Base-by-base conservation (phyloP, 176 grass and related monocot genomes). In the Oryza meyeriana region DNA sequence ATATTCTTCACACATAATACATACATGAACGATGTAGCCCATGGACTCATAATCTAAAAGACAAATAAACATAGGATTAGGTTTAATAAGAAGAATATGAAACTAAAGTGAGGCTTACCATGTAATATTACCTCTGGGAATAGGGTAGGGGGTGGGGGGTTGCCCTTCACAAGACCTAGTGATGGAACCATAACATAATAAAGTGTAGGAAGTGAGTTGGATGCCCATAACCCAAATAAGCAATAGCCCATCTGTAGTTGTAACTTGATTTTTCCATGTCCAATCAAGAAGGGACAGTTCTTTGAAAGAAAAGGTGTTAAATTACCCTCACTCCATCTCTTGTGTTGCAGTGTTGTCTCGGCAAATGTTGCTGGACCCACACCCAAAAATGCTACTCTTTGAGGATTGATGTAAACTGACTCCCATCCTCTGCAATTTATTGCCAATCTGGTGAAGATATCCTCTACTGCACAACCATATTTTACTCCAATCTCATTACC, bases 401-500 rank as follows among this genome's bases (percentile, higher is more conserved):
- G 44, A 48, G 88, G 95, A 55, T 85, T 83, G 12, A 70, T 78
- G 22, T 45, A 94, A 26, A 86, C 73, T 5, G 94, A 94, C 66
- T 79, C 18, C 94, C 94, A 97, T 57, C 94, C 94, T 81, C 94
- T 79, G 33, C 92, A 98, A 36, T 94, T 86, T 75, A 98, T 94
- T 50, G 48, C 45, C 33, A 98, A 32, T 72, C 92, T 90, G 2
- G 95, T 94, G 76, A 94, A 79, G 8, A 94, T 34, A 81, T 98
- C 95, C 73, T 98, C 92, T 27, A 93, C 90, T 26, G 86, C 14
- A 12, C 81, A 92, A 0, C 81, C 95, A 42, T 98, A 98, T 83
- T 86, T 92, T 48, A 98, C 6, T 25, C 92, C 95, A 67, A 94
- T 79, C 47, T 90, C 83, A 16, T 89, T 77, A 77, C 92, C 94